Base-by-base conservation (phyloP, 345 rosid genomes). In the Ailanthus altissimus region DNA sequence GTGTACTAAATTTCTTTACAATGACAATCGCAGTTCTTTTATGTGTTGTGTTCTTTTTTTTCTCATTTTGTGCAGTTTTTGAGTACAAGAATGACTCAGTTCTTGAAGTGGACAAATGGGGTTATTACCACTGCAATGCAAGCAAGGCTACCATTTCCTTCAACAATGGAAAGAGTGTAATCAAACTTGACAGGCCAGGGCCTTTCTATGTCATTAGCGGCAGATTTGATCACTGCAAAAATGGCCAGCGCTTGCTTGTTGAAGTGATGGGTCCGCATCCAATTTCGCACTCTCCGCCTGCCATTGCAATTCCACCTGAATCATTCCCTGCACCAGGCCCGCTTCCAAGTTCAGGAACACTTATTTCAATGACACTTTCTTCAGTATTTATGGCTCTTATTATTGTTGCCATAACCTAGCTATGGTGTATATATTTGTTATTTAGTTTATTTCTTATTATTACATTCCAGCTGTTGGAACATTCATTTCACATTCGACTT, bases 201-300 rank as follows among this genome's bases (percentile, higher is more conserved):
- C 87, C 88, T 3, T 92, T 90, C 81, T 93, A 85, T 85, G 92
- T 88, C 91, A 88, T 90, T n/a, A 90, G 92, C 69, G 95, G 95
- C 28, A 72, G 67, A 57, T 67, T 77, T 16, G 54, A 54, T n/a
- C 98, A 88, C 72, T 93, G 98, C 85, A 85, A 68, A 38, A 84
- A 75, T 15, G 97, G 98, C n/a, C 95, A 90, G 83, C 80, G 90
- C 12, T 79, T 93, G 73, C 74, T 89, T 6, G 90, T 90, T 6
- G 89, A 89, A n/a, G 98, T 93, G 18, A 89, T 93, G 92, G 81
- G 82, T 36, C 71, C 43, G 65, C 92, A 92, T 79, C 81, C 47
- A 26, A 62, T 23, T 56, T 43, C 64, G 6, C 83, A 32, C 2
- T 80, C 84, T 26, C 85, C 85, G 14, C 85, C 76, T 5, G 50